These are phyloP conservation scores for Elasticomyces elasticus DNA, from an alignment of 495 filamentous ascomycete species.

Conservation along the genomic window DNA sequence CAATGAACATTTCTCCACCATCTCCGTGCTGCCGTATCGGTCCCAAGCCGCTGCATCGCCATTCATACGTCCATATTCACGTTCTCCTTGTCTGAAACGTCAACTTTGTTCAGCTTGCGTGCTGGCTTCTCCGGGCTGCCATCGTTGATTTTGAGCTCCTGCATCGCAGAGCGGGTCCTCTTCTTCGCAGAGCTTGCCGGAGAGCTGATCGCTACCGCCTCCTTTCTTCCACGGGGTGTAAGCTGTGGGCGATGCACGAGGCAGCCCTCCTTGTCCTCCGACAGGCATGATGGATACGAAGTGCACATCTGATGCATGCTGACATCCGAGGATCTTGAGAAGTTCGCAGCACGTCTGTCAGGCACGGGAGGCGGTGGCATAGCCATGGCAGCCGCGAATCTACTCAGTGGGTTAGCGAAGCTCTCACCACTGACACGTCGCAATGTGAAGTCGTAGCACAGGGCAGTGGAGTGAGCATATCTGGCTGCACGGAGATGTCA, in stretches of 20 bases:
- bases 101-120: conserved; percentile 8
- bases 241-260: conserved; percentile 11
- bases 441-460: background rate
- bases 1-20: no score
- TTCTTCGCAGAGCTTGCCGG: conserved; percentile 4
- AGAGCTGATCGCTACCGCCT: background rate
- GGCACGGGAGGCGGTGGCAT: conserved; percentile 16
- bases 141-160: conserved; percentile 9
- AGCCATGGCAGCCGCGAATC: background rate
- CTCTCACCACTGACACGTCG: background rate
- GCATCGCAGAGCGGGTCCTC: conserved; percentile 10
- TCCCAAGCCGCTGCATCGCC: no score
- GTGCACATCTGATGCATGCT: conserved; percentile 22
- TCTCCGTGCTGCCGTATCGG: no score
- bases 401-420: no score
- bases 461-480: background rate
- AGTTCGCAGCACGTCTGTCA: conserved; percentile 3
- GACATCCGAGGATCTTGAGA: conserved; percentile 17
- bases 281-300: conserved; percentile 15
- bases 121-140: conserved; percentile 10
- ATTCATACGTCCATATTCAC: no score
- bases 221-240: conserved; percentile 13
- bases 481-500: background rate
- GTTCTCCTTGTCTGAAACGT: no score
- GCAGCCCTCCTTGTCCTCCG: conserved; percentile 14